Evolutionary conservation across 352 stramenopile genomes (phyloP).

Genomic region (Globisporangium perplexum): DNA sequence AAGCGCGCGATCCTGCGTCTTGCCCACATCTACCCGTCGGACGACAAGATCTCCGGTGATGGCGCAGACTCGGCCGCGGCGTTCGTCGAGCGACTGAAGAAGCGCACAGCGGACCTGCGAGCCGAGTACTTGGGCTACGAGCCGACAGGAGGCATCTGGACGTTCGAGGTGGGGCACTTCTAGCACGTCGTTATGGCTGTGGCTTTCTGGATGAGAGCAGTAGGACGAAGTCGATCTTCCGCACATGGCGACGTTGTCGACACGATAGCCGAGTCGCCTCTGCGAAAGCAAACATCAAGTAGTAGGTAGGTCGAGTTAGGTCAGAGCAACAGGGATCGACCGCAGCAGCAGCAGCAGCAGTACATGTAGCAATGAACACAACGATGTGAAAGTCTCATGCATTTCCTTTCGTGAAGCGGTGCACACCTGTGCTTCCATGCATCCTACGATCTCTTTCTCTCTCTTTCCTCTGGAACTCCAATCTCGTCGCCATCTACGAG

Average conservation of each 20-base stretch:
- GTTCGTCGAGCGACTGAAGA: constrained; percentile 34
- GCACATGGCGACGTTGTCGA: too few species aligned
- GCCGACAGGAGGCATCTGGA: constrained; percentile 28
- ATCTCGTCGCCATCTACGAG: constrained; percentile 16
- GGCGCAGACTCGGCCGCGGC: constrained; percentile 11
- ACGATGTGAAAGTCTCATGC: not conserved
- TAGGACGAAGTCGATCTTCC: too few species aligned
- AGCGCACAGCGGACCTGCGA: constrained; percentile 24
- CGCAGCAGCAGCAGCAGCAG: too few species aligned
- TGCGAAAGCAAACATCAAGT: too few species aligned
- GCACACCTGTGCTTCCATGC: too few species aligned
- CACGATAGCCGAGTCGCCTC: too few species aligned
- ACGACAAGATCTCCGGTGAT: not conserved
- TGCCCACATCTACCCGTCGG: constrained; percentile 22
- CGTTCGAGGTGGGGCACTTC: constrained; percentile 45
- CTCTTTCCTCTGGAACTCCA: not conserved
- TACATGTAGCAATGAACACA: not conserved
- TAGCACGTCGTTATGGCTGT: too few species aligned
- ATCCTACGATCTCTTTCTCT: not conserved
- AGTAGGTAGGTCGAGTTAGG: too few species aligned
- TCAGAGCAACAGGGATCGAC: not conserved
- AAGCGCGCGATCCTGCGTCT: constrained; percentile 41
- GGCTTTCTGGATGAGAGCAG: too few species aligned
- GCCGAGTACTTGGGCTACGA: constrained; percentile 38
- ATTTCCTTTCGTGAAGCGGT: too few species aligned